These are phyloP conservation scores for Schwanniomyces yamadae DNA, from an alignment of 805 yeast genomes.

Conservation along the genomic window DNA sequence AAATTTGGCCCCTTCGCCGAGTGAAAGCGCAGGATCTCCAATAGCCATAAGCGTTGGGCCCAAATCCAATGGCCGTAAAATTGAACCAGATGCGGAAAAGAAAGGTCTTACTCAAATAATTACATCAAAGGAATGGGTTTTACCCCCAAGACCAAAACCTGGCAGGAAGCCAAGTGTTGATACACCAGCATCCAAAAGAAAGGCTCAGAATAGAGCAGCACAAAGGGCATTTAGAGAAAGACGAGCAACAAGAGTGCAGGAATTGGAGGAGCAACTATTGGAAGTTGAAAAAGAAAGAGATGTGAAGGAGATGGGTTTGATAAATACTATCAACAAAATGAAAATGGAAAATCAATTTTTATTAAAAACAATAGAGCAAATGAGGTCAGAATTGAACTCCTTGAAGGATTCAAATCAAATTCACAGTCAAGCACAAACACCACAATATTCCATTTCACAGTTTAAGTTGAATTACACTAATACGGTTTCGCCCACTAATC, in stretches of 20 bases:
- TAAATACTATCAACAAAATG: constrained; percentile 50
- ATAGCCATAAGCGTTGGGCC: constrained; percentile 10
- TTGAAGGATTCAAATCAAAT: constrained; percentile 13
- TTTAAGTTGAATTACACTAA: constrained; percentile 10
- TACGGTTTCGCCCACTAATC: constrained; percentile 14
- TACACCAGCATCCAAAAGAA: constrained; percentile 79
- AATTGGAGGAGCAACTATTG: constrained; percentile 66
- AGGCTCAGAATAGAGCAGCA: constrained; percentile 93
- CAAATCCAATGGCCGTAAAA: constrained; percentile 4
- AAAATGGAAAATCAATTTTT: constrained; percentile 46
- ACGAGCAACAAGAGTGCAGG: constrained; percentile 77
- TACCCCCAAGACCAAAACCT: constrained; percentile 63
- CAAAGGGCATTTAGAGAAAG: constrained; percentile 89
- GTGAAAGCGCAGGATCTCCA: constrained; percentile 11
- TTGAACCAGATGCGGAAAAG: background rate
- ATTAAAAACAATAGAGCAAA: constrained; percentile 41
- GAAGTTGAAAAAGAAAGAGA: constrained; percentile 69
- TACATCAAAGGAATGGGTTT: constrained; percentile 58
- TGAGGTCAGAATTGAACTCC: constrained; percentile 31
- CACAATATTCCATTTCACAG: constrained; percentile 4
- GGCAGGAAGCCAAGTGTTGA: constrained; percentile 66
- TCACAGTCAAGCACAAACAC: constrained; percentile 1
- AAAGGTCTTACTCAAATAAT: constrained; percentile 44
- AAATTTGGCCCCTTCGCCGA: constrained; percentile 16
- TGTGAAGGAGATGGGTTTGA: constrained; percentile 53